Conservation (phyloP, 164 flowering plant species). For the Dillenia turbinata region DNA sequence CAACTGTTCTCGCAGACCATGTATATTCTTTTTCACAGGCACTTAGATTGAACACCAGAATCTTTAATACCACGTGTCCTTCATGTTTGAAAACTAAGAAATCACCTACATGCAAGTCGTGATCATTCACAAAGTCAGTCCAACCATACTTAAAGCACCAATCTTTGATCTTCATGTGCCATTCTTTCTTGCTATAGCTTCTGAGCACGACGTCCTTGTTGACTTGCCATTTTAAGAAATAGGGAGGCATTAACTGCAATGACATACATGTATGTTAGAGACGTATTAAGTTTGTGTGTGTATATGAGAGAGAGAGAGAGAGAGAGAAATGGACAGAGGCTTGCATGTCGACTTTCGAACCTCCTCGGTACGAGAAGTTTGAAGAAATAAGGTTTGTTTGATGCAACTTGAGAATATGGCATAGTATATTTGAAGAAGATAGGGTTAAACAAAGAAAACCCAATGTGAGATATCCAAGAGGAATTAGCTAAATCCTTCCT, state of each 20-base stretch:
- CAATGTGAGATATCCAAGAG: too few relatives aligned
- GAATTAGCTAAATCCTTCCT: too few relatives aligned
- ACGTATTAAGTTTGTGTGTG: too few relatives aligned
- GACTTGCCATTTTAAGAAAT: constrained; percentile 6
- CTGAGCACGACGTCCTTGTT: constrained; percentile 4
- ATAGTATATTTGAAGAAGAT: background rate
- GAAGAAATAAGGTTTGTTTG: constrained; percentile 8
- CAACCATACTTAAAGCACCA: constrained; percentile 13
- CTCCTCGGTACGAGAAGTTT: constrained; percentile 1
- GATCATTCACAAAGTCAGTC: constrained; percentile 1
- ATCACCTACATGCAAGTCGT: background rate
- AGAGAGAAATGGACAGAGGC: background rate
- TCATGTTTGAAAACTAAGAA: constrained; percentile 1
- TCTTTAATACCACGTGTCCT: background rate
- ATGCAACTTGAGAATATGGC: background rate
- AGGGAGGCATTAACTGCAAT: constrained; percentile 10
- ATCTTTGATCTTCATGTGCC: constrained; percentile 13
- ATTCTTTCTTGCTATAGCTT: background rate
- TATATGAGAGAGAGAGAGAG: too few relatives aligned
- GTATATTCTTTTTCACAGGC: constrained; percentile 1
- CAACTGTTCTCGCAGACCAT: background rate
- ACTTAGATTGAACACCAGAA: background rate
- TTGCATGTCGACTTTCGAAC: constrained; percentile 1
- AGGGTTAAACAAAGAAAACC: too few relatives aligned
- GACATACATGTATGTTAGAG: background rate